These are phyloP conservation scores for Cytospora piceicola DNA, from an alignment of 2,329 filamentous ascomycete genomes.

Conservation along the genomic window DNA sequence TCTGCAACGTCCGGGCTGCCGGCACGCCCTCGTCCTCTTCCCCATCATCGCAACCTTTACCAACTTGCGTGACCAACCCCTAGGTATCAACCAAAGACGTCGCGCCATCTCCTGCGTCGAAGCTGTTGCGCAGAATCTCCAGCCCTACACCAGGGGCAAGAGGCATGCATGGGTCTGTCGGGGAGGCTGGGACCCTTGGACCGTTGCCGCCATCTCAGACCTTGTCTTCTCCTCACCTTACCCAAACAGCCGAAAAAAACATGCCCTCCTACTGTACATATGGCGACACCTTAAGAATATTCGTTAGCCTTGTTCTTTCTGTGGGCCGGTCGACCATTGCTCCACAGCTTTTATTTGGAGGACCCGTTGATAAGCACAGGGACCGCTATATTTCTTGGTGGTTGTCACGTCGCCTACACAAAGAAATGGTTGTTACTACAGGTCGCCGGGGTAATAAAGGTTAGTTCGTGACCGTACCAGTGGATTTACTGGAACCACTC, in stretches of 20 bases:
- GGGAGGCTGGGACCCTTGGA: slow-evolving; percentile 9
- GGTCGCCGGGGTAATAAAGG: too few relatives aligned
- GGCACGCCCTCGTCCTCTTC: slow-evolving; percentile 6
- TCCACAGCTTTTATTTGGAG: slow-evolving; percentile 34
- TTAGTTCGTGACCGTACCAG: too few relatives aligned
- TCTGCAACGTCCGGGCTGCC: slow-evolving; percentile 22
- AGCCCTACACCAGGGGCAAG: slow-evolving; percentile 18
- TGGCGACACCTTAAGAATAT: slow-evolving; percentile 44
- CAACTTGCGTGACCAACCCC: not conserved
- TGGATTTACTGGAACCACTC: too few relatives aligned
- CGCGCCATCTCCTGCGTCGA: slow-evolving; percentile 21
- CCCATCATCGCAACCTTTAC: slow-evolving; percentile 18
- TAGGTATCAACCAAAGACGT: slow-evolving; percentile 7
- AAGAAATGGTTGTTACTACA: slow-evolving; percentile 8
- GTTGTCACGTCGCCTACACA: slow-evolving; percentile 1
- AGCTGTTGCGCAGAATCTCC: slow-evolving; percentile 26
- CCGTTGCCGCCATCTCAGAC: slow-evolving; percentile 12
- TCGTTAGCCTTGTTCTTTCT: slow-evolving; percentile 45
- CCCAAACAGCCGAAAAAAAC: slow-evolving; percentile 27
- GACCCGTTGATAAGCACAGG: slow-evolving; percentile 35
- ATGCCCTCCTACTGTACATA: slow-evolving; percentile 36
- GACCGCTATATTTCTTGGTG: slow-evolving; percentile 32
- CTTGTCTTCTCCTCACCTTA: slow-evolving; percentile 23
- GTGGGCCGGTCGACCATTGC: slow-evolving; percentile 38
- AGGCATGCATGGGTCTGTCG: slow-evolving; percentile 9